Base-by-base conservation (phyloP, 345 rosid genomes). In the Clausena lansium region DNA sequence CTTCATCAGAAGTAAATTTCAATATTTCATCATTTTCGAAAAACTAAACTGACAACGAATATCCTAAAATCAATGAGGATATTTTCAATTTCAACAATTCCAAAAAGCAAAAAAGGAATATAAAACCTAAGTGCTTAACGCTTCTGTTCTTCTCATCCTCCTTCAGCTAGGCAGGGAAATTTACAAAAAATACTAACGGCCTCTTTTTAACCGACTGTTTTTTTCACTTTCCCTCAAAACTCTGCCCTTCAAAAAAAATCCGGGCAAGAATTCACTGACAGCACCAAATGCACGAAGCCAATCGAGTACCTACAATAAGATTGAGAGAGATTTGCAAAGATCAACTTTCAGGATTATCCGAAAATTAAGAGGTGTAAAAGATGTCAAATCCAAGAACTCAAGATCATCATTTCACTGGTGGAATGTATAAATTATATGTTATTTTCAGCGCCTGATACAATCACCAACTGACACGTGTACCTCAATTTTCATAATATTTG, bases 161-260 rank as follows among this genome's bases (percentile, higher is more conserved):
- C 71, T 54, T 78, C 32, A 41, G 41, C 7, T 6, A 38, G 74
- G 57, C 62, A 67, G 64, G 52, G 62, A 81, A 77, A 81, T 81
- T 73, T 73, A 67, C 78, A 73, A n/a, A 73, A n/a, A 65, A 35
- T 27, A 22, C 25, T 28, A 22, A 39, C 1, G 67, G 28, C 79
- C 66, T 69, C 38, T 19, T 38, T 60, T 4, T 52, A 52, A 17
- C 19, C 30, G 20, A 25, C 17, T 32, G 67, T n/a, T 57, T 57
- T 61, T 61, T 41, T 33, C 60, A 57, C 52, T 52, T 70, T 65
- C 39, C 38, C 74, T n/a, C 67, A 57, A 57, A 78, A 69, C 68
- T 75, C 71, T 67, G 50, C 62, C 78, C 45, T 50, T 22, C 62
- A 45, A 69, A 62, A 67, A 62, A 80, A 27, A 66, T 41, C 74